These are phyloP conservation scores for Corchorus capsularis DNA, from an alignment of 345 rosid species.

Conservation along the genomic window DNA sequence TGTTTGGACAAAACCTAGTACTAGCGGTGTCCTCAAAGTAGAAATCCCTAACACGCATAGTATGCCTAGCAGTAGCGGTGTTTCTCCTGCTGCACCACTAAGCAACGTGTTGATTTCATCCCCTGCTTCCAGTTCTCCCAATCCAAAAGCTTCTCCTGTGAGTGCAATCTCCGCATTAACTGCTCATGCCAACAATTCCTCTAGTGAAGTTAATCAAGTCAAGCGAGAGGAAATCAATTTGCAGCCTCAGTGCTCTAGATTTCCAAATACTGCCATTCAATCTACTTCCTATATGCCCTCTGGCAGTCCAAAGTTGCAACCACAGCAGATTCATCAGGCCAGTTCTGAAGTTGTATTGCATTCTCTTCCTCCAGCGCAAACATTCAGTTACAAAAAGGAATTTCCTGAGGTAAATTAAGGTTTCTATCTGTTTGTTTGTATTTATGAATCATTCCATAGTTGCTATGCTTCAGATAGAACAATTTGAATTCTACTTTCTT, in stretches of 20 bases:
- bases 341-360: slow-evolving; percentile 17
- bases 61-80: not conserved
- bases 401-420: not conserved
- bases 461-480: not conserved
- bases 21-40: slow-evolving; percentile 26
- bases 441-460: not conserved
- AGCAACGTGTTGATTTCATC: slow-evolving; percentile 33
- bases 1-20: slow-evolving; percentile 12
- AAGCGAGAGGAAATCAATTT: slow-evolving; percentile 36
- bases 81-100: slow-evolving; percentile 32
- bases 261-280: slow-evolving; percentile 44
- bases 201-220: slow-evolving; percentile 18
- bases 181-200: slow-evolving; percentile 28
- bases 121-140: slow-evolving; percentile 27
- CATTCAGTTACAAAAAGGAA: not conserved
- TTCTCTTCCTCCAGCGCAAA: slow-evolving; percentile 15
- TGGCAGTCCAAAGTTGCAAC: not conserved
- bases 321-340: slow-evolving; percentile 17
- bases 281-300: slow-evolving; percentile 22
- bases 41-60: not conserved
- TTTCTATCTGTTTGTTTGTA: not conserved
- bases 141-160: slow-evolving; percentile 14
- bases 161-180: slow-evolving; percentile 29
- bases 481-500: not conserved
- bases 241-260: slow-evolving; percentile 46